Percentiles rank a stretch among this genome's conserved stretches.
These are phyloP conservation scores for Linanthus parryae DNA, from an alignment of 148 eudicot species.

Conservation along the genomic window DNA sequence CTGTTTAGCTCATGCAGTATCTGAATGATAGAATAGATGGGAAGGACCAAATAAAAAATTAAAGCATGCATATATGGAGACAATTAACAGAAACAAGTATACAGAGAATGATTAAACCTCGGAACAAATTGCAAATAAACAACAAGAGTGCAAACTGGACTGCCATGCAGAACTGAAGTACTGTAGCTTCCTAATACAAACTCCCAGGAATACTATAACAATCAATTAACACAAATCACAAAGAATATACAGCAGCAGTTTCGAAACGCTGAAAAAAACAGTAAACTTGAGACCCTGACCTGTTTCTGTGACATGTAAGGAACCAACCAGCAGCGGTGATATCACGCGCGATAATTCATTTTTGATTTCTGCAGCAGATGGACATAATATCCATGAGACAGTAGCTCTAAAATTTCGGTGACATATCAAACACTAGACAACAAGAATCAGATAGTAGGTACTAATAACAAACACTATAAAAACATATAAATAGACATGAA, in stretches of 20 bases:
- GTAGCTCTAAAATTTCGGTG: too few relatives aligned
- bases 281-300: conserved; percentile 32
- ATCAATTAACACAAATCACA: too few relatives aligned
- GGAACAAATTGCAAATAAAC: background rate
- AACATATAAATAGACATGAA: too few relatives aligned
- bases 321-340: conserved; percentile 77
- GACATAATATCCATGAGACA: too few relatives aligned
- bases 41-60: conserved; percentile 7
- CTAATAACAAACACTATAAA: too few relatives aligned
- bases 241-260: too few relatives aligned
- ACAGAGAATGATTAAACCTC: background rate
- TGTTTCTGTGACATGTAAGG: conserved; percentile 59
- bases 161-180: background rate
- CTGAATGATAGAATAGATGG: conserved; percentile 26
- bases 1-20: conserved; percentile 46
- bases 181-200: background rate
- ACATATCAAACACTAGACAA: too few relatives aligned
- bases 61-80: background rate
- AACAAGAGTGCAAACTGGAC: background rate
- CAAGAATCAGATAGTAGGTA: too few relatives aligned
- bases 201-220: too few relatives aligned
- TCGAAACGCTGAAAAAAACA: too few relatives aligned
- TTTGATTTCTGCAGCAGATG: conserved; percentile 58
- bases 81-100: background rate
- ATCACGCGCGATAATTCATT: conserved; percentile 97